Base-by-base conservation (phyloP, 208 protist genomes). In the Trypanosoma scelopori region DNA sequence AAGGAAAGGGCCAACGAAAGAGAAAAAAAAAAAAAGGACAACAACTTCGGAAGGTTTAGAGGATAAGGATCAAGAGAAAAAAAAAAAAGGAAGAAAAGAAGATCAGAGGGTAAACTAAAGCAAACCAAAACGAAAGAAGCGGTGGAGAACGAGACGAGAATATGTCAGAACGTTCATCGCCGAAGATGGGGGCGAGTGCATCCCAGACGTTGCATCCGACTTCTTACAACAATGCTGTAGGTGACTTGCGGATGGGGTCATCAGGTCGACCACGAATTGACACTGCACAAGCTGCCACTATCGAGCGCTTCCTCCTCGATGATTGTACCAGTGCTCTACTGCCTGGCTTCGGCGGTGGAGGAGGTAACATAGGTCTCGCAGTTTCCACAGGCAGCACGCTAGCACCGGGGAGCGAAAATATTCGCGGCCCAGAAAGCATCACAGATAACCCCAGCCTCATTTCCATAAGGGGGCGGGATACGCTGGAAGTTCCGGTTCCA, bases 291-390 rank as follows among this genome's bases (percentile, higher is more conserved):
- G 47, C 62, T 50, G 58, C 55, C 1, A 47, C 62, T 3, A 64
- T 76, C 55, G 70, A 76, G 47, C 46, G 59, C 5, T 76, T 76
- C 58, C 62, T 76, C 23, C 55, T 70, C 20, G 55, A 39, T 37
- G 45, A 41, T 55, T 20, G 53, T 32, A 15, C 55, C 23, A 16
- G 25, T 39, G 48, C 42, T 43, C 5, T 58, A 3, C 28, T 52
- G 5, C n/a, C 32, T 20, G 37, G 50, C 6, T 12, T 23, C 23
- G 45, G 48, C 4, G 41, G 50, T 49, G 48, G 39, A 22, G 39
- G 27, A 27, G 30, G 43, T 39, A 46, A 39, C 16, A 42, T 52
- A 11, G 39, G 43, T 18, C 45, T 73, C 12, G 68, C 50, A 1
- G 42, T 25, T 25, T 73, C 68, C n/a, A 42, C 45, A 9, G 68